Conservation (phyloP, 192 early-diverging fungal species). For the Helicostylum pulchrum region DNA sequence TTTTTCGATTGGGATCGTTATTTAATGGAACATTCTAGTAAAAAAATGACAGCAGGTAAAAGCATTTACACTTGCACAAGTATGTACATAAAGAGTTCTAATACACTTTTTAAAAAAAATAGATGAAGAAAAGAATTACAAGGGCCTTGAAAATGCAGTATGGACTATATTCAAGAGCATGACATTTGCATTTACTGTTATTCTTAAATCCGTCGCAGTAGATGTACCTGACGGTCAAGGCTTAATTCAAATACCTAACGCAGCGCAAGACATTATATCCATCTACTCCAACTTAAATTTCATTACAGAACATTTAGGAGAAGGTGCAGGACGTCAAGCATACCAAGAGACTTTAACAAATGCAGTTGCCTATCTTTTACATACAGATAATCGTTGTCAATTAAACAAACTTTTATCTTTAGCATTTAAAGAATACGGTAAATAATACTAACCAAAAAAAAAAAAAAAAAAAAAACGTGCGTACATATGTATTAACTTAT, state of each 20-base stretch:
- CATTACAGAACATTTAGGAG: conserved; percentile 41
- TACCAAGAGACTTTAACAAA: conserved; percentile 49
- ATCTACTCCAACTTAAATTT: conserved; percentile 52
- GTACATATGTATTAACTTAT: background rate
- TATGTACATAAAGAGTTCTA: too few relatives aligned
- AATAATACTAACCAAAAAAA: too few relatives aligned
- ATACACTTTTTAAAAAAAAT: background rate
- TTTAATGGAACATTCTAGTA: background rate
- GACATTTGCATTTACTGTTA: conserved; percentile 49
- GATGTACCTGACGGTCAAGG: conserved; percentile 26
- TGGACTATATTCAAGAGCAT: conserved; percentile 50
- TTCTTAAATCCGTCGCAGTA: conserved; percentile 40
- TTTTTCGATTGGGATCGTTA: conserved; percentile 29
- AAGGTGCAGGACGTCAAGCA: conserved; percentile 41
- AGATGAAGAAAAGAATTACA: background rate
- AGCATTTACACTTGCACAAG: too few relatives aligned
- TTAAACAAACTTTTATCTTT: conserved; percentile 18
- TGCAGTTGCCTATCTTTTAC: conserved; percentile 38
- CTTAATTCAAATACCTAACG: conserved; percentile 1
- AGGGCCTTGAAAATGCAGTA: conserved; percentile 4
- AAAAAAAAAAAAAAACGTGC: background rate
- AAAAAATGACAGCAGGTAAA: background rate
- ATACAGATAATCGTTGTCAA: conserved; percentile 19
- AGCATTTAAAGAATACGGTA: conserved; percentile 32
- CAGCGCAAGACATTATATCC: conserved; percentile 33